phyloP scores from a whole-genome alignment of 345 rosid species.

The Camelina sativa region DNA sequence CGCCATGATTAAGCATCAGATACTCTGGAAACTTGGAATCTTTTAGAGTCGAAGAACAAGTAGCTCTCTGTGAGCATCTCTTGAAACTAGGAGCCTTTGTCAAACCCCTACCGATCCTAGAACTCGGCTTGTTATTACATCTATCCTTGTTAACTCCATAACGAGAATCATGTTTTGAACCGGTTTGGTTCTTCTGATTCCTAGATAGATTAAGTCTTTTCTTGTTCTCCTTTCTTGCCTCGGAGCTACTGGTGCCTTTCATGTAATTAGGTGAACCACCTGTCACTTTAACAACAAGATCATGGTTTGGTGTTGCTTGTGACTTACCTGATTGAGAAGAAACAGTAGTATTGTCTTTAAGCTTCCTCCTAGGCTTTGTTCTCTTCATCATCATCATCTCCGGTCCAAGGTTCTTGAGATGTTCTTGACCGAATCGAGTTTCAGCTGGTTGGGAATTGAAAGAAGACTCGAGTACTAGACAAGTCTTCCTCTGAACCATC shows the following conservation, averaged over 20 bases:
- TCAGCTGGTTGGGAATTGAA: constrained; percentile 50
- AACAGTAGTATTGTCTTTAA: constrained; percentile 41
- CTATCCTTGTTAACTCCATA: constrained; percentile 45
- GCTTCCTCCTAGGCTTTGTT: constrained; percentile 62
- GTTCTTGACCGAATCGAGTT: constrained; percentile 54
- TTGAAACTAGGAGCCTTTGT: constrained; percentile 76
- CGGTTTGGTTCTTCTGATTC: constrained; percentile 41
- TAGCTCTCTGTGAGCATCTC: constrained; percentile 61
- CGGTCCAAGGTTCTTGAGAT: constrained; percentile 61
- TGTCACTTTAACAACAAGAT: constrained; percentile 39
- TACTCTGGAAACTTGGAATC: constrained; percentile 77
- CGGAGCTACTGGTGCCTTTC: constrained; percentile 87
- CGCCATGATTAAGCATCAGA: constrained; percentile 73
- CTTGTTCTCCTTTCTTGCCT: constrained; percentile 69
- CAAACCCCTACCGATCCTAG: constrained; percentile 59
- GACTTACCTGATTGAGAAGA: constrained; percentile 57
- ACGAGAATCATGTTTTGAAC: constrained; percentile 45
- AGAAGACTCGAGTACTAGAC: constrained; percentile 63
- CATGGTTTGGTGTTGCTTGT: constrained; percentile 38
- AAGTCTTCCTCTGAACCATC: constrained; percentile 84
- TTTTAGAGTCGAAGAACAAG: constrained; percentile 91
- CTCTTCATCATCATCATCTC: constrained; percentile 85
- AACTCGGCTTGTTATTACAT: constrained; percentile 52
- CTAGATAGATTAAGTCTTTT: constrained; percentile 41
- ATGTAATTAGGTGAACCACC: constrained; percentile 73